A percentile compares a stretch with the other conserved stretches of the same genome.
phyloP scores from a whole-genome alignment of 495 filamentous ascomycete genomes.

The Neurospora sp. region DNA sequence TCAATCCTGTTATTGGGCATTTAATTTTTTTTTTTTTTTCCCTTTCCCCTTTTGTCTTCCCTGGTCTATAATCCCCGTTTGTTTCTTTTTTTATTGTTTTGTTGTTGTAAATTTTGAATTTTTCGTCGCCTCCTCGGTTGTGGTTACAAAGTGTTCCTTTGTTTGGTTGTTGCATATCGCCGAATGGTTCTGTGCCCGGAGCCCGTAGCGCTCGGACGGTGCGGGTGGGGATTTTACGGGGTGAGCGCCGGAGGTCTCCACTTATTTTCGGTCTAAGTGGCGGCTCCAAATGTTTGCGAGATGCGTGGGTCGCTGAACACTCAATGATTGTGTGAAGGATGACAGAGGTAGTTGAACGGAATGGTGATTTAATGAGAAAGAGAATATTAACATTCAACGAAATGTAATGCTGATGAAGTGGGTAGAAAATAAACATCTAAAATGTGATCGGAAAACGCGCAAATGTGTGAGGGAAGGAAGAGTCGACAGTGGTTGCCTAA shows the following conservation, averaged over 20 bases:
- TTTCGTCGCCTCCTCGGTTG: no score
- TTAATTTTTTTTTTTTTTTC: no score
- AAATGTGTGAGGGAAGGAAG: not conserved
- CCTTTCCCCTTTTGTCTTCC: no score
- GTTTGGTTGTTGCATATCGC: no score
- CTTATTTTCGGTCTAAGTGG: not conserved
- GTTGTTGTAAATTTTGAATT: no score
- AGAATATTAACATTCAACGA: not conserved
- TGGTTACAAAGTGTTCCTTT: no score
- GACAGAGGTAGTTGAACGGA: not conserved
- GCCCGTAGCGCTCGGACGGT: not conserved
- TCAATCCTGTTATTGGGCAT: no score
- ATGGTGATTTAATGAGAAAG: not conserved
- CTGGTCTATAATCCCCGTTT: no score
- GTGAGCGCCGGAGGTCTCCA: not conserved
- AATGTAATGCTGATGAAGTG: not conserved
- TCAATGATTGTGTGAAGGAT: accelerated
- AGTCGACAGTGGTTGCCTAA: not conserved
- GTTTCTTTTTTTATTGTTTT: not conserved
- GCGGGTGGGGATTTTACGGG: not conserved
- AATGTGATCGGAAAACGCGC: not conserved
- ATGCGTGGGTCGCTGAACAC: not conserved
- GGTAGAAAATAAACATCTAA: not conserved
- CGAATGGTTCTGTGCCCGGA: no score
- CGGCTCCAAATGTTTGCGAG: not conserved